Evolutionary conservation across 352 stramenopile genomes (phyloP), one percentile per base, ranked within the genome.

Genomic region (Globisporangium iwayamae): DNA sequence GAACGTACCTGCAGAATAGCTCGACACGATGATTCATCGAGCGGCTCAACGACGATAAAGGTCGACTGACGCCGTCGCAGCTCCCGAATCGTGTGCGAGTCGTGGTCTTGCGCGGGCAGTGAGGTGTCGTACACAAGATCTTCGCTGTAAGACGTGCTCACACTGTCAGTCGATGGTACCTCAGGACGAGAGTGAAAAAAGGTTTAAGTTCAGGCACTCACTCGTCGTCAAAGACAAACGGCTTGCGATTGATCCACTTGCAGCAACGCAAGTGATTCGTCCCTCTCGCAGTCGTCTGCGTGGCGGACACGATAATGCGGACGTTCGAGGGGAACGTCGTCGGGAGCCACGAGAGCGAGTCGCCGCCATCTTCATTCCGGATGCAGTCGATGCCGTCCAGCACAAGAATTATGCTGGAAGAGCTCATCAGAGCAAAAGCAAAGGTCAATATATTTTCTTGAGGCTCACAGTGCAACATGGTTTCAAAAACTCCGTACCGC

Each of bases 261-360:
- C 80, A 88, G 59, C 71, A 69, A 48, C 72, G 62, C 7, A 91
- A 53, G 30, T 73, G 56, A 7, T 61, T 68, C 28, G 38, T 72
- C 45, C 74, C 70, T 43, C 74, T 62, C 46, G 32, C 36, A 6
- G 50, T 62, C 0, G 61, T 65, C 51, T 85, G 78, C 3, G 78
- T 90, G 6, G 83, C 81, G 8, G 85, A 93, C 28, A 91, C 72
- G 45, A 94, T 81, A 63, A 93, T 85, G 1, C 82, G 78, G 9
- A 94, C 81, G n/a, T 74, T 82, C 3, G 71, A 34, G 36, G 83
- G 85, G 20, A 93, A 89, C 18, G 68, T 73, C 51, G 80, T 94
- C 22, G 86, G 84, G 22, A 94, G 70, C 86, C 86, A 94, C n/a
- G 81, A 93, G 6, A 94, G 67, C 34, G 83, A 92, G 70, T 94